Percentiles rank a stretch among this genome's conserved stretches.
Conservation (phyloP, 257 asterid genomes). For the Gentiana straminea region DNA sequence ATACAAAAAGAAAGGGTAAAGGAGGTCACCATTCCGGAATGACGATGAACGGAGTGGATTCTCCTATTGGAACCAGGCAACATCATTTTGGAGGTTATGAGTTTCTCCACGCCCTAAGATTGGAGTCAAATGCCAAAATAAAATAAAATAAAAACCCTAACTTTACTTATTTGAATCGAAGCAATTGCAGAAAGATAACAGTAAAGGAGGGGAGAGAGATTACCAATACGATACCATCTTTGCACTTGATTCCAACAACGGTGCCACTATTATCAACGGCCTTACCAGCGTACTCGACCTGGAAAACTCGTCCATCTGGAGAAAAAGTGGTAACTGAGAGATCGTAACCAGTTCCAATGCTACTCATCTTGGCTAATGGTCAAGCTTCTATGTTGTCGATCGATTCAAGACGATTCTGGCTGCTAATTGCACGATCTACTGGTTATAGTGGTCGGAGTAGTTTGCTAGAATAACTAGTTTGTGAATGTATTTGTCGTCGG, state of each 20-base stretch:
- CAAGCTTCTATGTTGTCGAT: background rate
- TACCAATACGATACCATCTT: constrained; percentile 85
- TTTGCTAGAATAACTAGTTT: no score
- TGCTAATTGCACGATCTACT: no score
- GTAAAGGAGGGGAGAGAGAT: background rate
- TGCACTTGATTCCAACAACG: constrained; percentile 85
- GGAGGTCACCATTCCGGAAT: constrained; percentile 75
- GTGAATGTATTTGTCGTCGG: no score
- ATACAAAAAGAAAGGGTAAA: background rate
- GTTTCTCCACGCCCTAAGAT: constrained; percentile 78
- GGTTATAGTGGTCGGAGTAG: no score
- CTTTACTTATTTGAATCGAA: background rate
- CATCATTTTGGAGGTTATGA: constrained; percentile 91
- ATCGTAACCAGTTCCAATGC: constrained; percentile 95
- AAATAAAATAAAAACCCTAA: constrained; percentile 14
- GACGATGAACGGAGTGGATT: constrained; percentile 84
- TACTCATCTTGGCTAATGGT: constrained; percentile 41
- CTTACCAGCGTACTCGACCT: constrained; percentile 95
- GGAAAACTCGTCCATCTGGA: constrained; percentile 94
- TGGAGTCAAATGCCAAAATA: background rate
- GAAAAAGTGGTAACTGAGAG: constrained; percentile 92
- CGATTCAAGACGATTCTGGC: background rate
- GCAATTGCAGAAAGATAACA: background rate
- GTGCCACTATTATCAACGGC: constrained; percentile 96
- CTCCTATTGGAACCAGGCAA: constrained; percentile 81